Evolutionary conservation across 2,329 filamentous ascomycete species (phyloP).

Genomic region (Phialophora expanda): DNA sequence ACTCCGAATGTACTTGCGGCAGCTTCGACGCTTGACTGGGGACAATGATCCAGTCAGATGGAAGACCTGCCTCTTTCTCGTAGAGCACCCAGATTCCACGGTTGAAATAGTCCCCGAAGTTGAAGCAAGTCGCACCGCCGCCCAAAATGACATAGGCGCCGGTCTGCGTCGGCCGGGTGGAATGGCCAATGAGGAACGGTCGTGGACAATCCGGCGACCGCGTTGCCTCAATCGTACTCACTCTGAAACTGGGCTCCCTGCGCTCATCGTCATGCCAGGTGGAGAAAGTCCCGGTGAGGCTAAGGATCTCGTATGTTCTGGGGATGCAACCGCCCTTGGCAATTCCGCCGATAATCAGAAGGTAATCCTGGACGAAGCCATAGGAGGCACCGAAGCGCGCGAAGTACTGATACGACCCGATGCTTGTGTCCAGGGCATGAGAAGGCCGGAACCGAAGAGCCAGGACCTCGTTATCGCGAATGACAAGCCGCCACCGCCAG

Average conservation of each 20-base stretch:
- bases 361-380: constrained; percentile 52
- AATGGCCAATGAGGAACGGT: constrained; percentile 75
- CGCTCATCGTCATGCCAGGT: constrained; percentile 33
- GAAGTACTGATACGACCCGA: constrained; percentile 43
- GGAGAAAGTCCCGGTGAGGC: constrained; percentile 42
- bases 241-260: constrained; percentile 38
- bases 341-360: constrained; percentile 62
- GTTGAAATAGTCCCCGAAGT: constrained; percentile 87
- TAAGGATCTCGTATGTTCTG: constrained; percentile 60
- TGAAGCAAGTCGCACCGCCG: constrained; percentile 87
- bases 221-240: constrained; percentile 40
- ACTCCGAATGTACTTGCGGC: constrained; percentile 14
- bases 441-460: constrained; percentile 35
- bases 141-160: constrained; percentile 68
- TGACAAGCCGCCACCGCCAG: constrained; percentile 68
- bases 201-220: constrained; percentile 48
- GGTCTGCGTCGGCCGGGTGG: constrained; percentile 55
- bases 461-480: constrained; percentile 46
- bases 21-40: constrained; percentile 20
- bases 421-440: constrained; percentile 35
- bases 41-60: constrained; percentile 46
- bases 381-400: constrained; percentile 59
- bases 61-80: constrained; percentile 38
- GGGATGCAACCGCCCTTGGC: constrained; percentile 45
- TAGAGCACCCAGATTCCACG: constrained; percentile 60